A percentile compares a stretch with the other conserved stretches of the same genome.
Evolutionary conservation across 495 filamentous ascomycete genomes (phyloP).

Genomic region (Schizothecium vesticola): DNA sequence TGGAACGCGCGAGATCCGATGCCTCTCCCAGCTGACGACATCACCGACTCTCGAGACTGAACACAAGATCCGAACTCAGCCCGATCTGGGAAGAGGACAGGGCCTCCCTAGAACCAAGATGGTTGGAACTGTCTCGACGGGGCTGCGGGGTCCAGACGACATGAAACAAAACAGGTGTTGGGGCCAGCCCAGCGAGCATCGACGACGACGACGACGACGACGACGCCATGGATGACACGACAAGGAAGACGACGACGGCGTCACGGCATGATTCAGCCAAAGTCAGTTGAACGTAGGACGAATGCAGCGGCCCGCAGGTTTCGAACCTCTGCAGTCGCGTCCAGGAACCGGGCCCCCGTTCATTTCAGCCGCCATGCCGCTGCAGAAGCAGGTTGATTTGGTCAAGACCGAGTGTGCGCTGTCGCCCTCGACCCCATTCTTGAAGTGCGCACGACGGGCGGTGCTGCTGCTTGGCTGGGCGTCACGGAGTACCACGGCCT

Average conservation of each 20-base stretch:
- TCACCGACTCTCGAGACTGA: background rate
- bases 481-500: background rate
- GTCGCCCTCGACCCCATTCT: background rate
- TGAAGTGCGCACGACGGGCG: background rate
- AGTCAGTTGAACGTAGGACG: conserved; percentile 11
- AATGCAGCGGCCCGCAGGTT: conserved; percentile 18
- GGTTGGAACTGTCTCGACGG: conserved; percentile 2
- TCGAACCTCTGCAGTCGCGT: conserved; percentile 8
- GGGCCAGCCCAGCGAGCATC: background rate
- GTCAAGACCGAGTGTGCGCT: conserved; percentile 22
- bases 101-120: background rate
- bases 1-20: background rate
- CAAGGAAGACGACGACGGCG: background rate
- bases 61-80: background rate
- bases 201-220: background rate
- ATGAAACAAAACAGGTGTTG: conserved; percentile 12
- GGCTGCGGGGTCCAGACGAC: conserved; percentile 1
- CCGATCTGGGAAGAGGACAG: background rate
- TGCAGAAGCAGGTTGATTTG: conserved; percentile 21
- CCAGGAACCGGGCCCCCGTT: conserved; percentile 1
- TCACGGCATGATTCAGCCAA: conserved; percentile 18
- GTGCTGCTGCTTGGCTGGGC: background rate
- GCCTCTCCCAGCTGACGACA: background rate
- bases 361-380: conserved; percentile 25
- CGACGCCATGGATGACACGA: background rate